Percentiles rank a stretch among this genome's conserved stretches.
phyloP scores from a whole-genome alignment of 371 early-diverging fungal species.

The Aphelidium insulamus region DNA sequence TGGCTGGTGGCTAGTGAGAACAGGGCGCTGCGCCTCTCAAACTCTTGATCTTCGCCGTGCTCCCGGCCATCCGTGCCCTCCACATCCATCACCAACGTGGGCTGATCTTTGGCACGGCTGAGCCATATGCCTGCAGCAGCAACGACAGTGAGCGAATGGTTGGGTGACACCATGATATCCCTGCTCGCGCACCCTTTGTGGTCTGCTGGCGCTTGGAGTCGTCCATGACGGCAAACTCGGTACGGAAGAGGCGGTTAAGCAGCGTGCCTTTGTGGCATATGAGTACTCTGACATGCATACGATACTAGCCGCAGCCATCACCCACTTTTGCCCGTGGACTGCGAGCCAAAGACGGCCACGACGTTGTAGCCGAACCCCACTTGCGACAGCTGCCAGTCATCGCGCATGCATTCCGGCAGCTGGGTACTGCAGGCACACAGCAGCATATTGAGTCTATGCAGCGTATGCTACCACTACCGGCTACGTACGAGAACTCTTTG shows the following conservation, averaged over 20 bases:
- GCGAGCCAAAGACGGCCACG: conserved; percentile 93
- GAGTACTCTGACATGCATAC: background rate
- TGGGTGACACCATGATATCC: background rate
- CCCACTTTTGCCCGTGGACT: conserved; percentile 92
- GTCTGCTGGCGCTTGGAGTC: conserved; percentile 67
- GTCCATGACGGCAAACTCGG: conserved; percentile 81
- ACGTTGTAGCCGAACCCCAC: conserved; percentile 85
- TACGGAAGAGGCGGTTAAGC: conserved; percentile 79
- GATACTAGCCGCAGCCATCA: background rate
- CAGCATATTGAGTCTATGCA: background rate
- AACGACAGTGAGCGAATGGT: background rate
- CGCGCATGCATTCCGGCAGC: conserved; percentile 40
- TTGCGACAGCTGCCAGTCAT: conserved; percentile 58
- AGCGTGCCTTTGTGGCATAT: conserved; percentile 46
- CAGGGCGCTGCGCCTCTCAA: conserved; percentile 90
- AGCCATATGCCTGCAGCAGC: conserved; percentile 61
- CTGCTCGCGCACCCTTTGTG: conserved; percentile 50
- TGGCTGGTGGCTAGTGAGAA: conserved; percentile 89
- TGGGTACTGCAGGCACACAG: conserved; percentile 19
- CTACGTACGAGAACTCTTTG: conserved; percentile 55
- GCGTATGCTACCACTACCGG: background rate
- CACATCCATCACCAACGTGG: conserved; percentile 85
- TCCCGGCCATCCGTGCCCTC: conserved; percentile 97
- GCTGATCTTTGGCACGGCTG: conserved; percentile 44
- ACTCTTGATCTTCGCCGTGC: conserved; percentile 95